Percentiles rank a stretch among this genome's conserved stretches.
Evolutionary conservation across 208 protist genomes (phyloP).

Genomic region (Trypanosoma melophagium): DNA sequence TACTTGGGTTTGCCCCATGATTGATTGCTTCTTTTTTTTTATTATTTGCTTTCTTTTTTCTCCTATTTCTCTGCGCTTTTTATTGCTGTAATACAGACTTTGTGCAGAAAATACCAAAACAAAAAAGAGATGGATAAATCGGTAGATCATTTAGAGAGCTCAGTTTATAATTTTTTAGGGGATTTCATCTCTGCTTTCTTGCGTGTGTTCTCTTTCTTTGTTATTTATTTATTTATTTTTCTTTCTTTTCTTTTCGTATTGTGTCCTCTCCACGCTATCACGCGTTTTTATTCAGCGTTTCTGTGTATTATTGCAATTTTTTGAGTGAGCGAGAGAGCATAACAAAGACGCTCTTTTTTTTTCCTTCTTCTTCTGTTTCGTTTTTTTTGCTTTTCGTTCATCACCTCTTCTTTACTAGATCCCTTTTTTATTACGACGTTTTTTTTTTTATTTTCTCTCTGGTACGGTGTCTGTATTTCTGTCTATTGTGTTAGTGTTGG

Average conservation of each 20-base stretch:
- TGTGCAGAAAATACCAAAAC: too few species aligned
- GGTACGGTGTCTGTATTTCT: slow-evolving; percentile 5
- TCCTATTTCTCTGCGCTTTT: too few species aligned
- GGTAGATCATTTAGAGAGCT: too few species aligned
- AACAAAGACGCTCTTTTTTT: too few species aligned
- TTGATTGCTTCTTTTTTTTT: too few species aligned
- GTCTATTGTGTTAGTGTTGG: background rate
- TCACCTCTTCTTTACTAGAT: background rate
- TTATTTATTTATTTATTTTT: slow-evolving; percentile 7
- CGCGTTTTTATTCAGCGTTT: background rate
- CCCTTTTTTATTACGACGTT: slow-evolving; percentile 29
- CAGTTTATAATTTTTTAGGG: too few species aligned
- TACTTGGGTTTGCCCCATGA: too few species aligned
- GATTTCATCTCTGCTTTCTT: slow-evolving; percentile 11
- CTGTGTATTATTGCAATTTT: too few species aligned
- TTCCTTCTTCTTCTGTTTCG: slow-evolving; percentile 8
- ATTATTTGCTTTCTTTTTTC: too few species aligned
- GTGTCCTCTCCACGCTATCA: background rate
- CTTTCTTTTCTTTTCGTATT: background rate
- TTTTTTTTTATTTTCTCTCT: slow-evolving; percentile 24
- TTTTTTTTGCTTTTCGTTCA: slow-evolving; percentile 15
- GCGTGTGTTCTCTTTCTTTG: background rate
- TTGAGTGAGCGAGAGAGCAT: too few species aligned
- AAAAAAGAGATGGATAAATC: too few species aligned
- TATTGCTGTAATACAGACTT: too few species aligned